Evolutionary conservation across 805 yeast genomes (phyloP).

Genomic region (Scheffersomyces lignosus): DNA sequence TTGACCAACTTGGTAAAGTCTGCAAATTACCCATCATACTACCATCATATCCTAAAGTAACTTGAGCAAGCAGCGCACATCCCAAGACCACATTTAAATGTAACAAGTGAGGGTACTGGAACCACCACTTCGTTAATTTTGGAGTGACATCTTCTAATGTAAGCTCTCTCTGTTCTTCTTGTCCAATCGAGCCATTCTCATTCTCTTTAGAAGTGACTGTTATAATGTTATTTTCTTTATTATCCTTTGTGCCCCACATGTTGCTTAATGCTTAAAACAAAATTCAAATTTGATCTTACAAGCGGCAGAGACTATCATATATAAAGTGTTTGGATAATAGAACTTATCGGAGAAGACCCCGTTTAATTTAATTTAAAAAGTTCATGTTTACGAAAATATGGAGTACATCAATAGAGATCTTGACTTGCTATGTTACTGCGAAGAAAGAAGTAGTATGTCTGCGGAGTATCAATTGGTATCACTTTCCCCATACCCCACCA

Average conservation of each 20-base stretch:
- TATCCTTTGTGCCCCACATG: not conserved
- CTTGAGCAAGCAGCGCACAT: slow-evolving; percentile 11
- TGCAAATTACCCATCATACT: slow-evolving; percentile 22
- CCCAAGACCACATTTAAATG: slow-evolving; percentile 12
- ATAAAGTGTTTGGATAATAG: not conserved
- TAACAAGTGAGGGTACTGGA: slow-evolving; percentile 10
- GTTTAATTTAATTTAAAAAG: too few relatives aligned
- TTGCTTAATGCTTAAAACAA: not conserved
- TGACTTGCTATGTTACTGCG: not conserved
- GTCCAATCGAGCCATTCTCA: not conserved
- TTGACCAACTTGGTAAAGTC: slow-evolving; percentile 16
- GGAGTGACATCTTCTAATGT: slow-evolving; percentile 11
- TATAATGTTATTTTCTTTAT: not conserved
- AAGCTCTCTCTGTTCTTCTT: not conserved
- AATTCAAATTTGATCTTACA: slow-evolving; percentile 1
- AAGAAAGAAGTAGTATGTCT: not conserved
- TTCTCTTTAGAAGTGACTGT: not conserved
- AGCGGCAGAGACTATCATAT: slow-evolving; percentile 1
- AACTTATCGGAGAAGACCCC: not conserved
- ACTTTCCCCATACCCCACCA: not conserved
- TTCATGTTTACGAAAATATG: not conserved
- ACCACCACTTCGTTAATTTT: slow-evolving; percentile 10
- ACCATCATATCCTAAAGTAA: slow-evolving; percentile 17
- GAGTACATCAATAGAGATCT: not conserved
- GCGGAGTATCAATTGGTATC: not conserved